Base-by-base conservation (phyloP, 345 rosid species). In the Rhodomyrtus tomentosa region DNA sequence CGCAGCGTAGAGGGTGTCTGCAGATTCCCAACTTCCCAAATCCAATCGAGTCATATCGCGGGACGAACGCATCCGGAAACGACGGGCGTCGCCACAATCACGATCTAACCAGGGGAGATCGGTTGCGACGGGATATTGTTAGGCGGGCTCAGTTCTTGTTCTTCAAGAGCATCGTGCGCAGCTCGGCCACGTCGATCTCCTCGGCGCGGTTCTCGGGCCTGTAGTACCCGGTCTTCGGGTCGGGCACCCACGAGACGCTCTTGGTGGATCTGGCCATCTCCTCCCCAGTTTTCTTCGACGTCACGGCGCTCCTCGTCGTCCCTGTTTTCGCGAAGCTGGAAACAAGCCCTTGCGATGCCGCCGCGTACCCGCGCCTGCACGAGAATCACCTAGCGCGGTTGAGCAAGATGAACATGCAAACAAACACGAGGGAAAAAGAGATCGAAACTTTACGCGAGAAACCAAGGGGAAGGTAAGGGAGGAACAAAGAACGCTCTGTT, bases 211-310 rank as follows among this genome's bases (percentile, higher is more conserved):
- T 92, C 83, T 92, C 98, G 4, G 98, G 98, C 84, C 96, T 88
- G 94, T 93, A 96, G 87, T 86, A 91, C 22, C 99, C 97, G 86
- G 99, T 95, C 48, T 92, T 90, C 10, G 98, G 99, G 85, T 96
- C 98, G 2, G 99, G 99, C 55, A 92, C 89, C 98, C 98, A 96
- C 11, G 95, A 83, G 49, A 88, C 91, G 87, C 90, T 91, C 90
- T 91, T 86, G 81, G 83, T 87, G 15, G 92, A 82, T 21, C 36
- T 87, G 59, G 62, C 91, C 62, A 40, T 82, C 91, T 90, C 97
- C 86, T 88, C 92, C 84, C 74, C 91, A 20, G 91, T 59, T 81
- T 91, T 93, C 89, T 93, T 94, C 85, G 86, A 88, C 87, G 87
- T 83, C 85, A 49, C 88, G 51, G 84, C 45, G 84, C 84, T 55